Evolutionary conservation across 2,329 filamentous ascomycete genomes (phyloP), one percentile per base, ranked within the genome.

Genomic region (Xylariaceae sp.): DNA sequence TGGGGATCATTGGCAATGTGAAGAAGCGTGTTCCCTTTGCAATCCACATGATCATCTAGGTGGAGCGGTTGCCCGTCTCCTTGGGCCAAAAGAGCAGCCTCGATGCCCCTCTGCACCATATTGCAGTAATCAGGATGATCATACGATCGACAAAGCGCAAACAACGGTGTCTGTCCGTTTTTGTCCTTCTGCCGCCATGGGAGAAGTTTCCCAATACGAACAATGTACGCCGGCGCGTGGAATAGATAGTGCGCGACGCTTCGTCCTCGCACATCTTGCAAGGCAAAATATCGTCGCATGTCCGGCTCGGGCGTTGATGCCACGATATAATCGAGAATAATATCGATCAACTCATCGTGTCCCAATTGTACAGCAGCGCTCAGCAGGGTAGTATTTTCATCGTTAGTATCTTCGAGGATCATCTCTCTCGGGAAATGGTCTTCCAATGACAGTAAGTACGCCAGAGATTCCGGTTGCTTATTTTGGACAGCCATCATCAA

Each of bases 171-270:
- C 74, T 97, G 94, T 0, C 94, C 94, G 70, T 97, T 97, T 72
- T 92, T 95, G 74, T 99, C 94, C 66, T 88, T 91, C 73, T 95
- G 85, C 59, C 86, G 84, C 94, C 94, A 99, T 7, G 91, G 89
- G 56, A 99, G 78, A 65, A 93, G 76, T 61, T 82, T 81, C 1
- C 92, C 92, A 61, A 97, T 87, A 57, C 83, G 82, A 50, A 80
- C 77, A 65, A 99, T 94, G 17, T 99, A 78, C 56, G 83, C 81
- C 1, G 94, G 94, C 7, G 90, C 88, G 69, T 96, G 89, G 76
- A 99, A 99, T 13, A 99, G 80, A 73, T 99, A 99, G 74, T 99
- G 94, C n/a, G 88, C 94, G 55, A 90, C 84, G 62, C 92, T 96
- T 66, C 94, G 87, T 18, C 93, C 94, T 78, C 92, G 88, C 44